Evolutionary conservation across 306 rosid genomes (phyloP), one percentile per base, ranked within the genome.

Genomic region (Sechiopsis laciniata): DNA sequence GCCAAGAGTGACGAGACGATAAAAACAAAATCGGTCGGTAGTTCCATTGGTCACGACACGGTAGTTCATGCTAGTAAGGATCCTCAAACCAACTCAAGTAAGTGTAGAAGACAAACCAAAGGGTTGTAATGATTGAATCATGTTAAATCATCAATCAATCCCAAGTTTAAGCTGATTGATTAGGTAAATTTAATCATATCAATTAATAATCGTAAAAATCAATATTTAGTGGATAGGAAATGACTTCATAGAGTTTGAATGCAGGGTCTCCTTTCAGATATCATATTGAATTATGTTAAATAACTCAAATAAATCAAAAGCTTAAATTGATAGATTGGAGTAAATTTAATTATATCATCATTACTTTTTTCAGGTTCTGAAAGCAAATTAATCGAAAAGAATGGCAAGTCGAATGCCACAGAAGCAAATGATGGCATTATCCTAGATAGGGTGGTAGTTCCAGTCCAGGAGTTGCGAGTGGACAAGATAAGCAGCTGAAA

Each of bases 11-110:
- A 72, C 26, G 82, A 80, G 75, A 32, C 37, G 3, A 17, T 61
- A 17, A 81, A 75, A 78, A 58, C 80, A 50, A 77, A 84, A 72
- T 71, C 84, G 9, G 83, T 73, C 52, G 83, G 60, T 42, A 42
- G 22, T 62, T 35, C 69, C 13, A 16, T 8, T 57, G 46, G 67
- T 72, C 53, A 21, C 4, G 71, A 48, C 20, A 21, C 9, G 17
- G 72, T 2, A 1, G 62, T 40, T 42, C 29, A 0, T 54, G 60
- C 77, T 55, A 24, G 11, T 40, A 67, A 61, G 53, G 42, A 64
- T 48, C 76, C 48, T 16, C 70, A 7, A 32, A 37, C 8, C 15
- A 17, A 63, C 35, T 62, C 75, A 20, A 57, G 46, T 78, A 77
- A 50, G 37, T 40, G 26, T 62, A 26, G 68, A 32, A 32, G 37